phyloP scores from a whole-genome alignment of 1,139 yeast genomes.

The Kluyveromyces marxianus region DNA sequence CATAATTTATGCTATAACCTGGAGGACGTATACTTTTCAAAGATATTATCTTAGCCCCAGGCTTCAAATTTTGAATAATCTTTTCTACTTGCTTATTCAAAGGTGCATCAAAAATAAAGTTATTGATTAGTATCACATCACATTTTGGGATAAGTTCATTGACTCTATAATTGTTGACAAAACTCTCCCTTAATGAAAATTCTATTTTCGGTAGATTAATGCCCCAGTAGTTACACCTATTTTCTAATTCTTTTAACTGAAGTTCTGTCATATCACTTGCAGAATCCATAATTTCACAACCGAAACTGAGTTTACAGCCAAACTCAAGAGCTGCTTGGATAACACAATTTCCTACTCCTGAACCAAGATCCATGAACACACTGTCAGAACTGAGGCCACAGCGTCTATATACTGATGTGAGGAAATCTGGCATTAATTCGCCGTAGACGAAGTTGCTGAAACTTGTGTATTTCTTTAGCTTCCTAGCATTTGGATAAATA shows the following conservation, averaged over 20 bases:
- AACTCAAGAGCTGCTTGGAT: conserved; percentile 84
- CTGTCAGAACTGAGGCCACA: conserved; percentile 48
- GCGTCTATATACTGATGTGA: conserved; percentile 59
- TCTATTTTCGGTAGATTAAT: conserved; percentile 47
- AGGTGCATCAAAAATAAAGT: conserved; percentile 71
- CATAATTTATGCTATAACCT: conserved; percentile 46
- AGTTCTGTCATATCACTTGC: conserved; percentile 62
- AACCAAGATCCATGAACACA: conserved; percentile 76
- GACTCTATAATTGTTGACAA: conserved; percentile 57
- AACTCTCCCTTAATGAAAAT: conserved; percentile 61
- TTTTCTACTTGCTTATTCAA: conserved; percentile 64
- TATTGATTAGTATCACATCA: conserved; percentile 71
- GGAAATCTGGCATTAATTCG: conserved; percentile 73
- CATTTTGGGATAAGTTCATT: conserved; percentile 48
- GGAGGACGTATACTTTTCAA: conserved; percentile 56
- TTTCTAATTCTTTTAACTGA: conserved; percentile 52
- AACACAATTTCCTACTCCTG: conserved; percentile 90
- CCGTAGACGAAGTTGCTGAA: conserved; percentile 91
- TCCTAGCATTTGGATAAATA: conserved; percentile 66
- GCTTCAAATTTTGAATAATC: conserved; percentile 53
- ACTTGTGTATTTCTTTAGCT: conserved; percentile 67
- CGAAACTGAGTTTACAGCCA: conserved; percentile 71
- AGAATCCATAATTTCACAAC: conserved; percentile 82
- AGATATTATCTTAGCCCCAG: conserved; percentile 74
- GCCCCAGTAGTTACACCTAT: conserved; percentile 58